A percentile compares a stretch with the other conserved stretches of the same genome.
phyloP scores from a whole-genome alignment of 148 eudicot genomes.

The Beta vulgaris region DNA sequence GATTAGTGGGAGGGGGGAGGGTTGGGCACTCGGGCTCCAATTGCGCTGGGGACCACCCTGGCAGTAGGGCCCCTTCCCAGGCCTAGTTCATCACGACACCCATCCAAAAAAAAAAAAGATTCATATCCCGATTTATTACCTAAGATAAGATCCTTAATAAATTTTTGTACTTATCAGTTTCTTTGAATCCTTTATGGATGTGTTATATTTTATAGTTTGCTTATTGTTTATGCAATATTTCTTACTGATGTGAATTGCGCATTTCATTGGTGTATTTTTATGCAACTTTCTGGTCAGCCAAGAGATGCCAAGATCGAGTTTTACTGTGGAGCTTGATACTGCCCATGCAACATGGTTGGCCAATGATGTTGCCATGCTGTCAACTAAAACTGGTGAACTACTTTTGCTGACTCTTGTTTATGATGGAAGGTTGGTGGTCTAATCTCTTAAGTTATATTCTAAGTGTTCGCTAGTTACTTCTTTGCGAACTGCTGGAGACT shows the following conservation, averaged over 20 bases:
- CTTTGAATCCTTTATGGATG: not conserved
- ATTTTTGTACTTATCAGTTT: not conserved
- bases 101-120: too few species aligned
- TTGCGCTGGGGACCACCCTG: too few species aligned
- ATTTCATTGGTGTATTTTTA: not conserved
- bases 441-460: conserved; percentile 8
- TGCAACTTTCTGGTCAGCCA: conserved; percentile 47
- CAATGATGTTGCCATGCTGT: conserved; percentile 86
- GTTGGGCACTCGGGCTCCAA: too few species aligned
- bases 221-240: not conserved
- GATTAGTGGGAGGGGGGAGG: too few species aligned
- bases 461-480: not conserved
- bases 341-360: conserved; percentile 96
- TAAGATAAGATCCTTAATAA: not conserved
- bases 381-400: conserved; percentile 89
- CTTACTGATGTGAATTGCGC: not conserved
- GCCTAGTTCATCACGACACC: too few species aligned
- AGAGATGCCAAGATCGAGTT: conserved; percentile 78
- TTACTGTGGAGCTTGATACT: conserved; percentile 89
- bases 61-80: too few species aligned
- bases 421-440: conserved; percentile 81
- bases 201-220: not conserved
- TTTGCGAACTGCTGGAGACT: not conserved
- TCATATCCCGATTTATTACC: not conserved
- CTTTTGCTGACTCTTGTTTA: conserved; percentile 82